A percentile compares a stretch with the other conserved stretches of the same genome.
These are phyloP conservation scores for Monosporascus ibericus DNA, from an alignment of 2,329 filamentous ascomycete genomes.

Conservation along the genomic window DNA sequence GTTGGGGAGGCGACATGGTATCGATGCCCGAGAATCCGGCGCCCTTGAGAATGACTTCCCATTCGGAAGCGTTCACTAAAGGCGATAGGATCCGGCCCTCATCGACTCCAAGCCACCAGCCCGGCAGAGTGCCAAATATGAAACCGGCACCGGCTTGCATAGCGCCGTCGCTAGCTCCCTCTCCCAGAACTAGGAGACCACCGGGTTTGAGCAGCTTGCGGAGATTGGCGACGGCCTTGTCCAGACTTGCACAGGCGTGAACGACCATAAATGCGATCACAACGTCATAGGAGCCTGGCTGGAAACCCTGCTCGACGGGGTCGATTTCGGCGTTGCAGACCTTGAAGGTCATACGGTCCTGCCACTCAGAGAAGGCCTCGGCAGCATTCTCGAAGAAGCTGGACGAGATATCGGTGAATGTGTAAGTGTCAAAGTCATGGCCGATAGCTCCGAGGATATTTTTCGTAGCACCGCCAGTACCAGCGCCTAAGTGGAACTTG, in stretches of 20 bases:
- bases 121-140: conserved; percentile 28
- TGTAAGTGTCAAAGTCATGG: conserved; percentile 22
- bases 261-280: conserved; percentile 15
- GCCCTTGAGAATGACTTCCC: conserved; percentile 17
- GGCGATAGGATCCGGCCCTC: conserved; percentile 17
- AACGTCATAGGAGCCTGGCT: conserved; percentile 11
- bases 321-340: conserved; percentile 8
- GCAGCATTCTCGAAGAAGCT: conserved; percentile 31
- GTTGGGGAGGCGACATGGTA: not conserved
- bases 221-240: conserved; percentile 8
- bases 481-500: not conserved
- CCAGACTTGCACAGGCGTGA: conserved; percentile 13
- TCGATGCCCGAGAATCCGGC: conserved; percentile 7
- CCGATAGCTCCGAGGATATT: not conserved
- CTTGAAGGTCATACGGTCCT: conserved; percentile 20
- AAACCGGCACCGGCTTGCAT: conserved; percentile 5
- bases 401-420: conserved; percentile 34
- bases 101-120: conserved; percentile 30
- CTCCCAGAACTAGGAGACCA: conserved; percentile 4
- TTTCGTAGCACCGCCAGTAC: conserved; percentile 1
- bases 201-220: conserved; percentile 13
- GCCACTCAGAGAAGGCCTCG: conserved; percentile 21
- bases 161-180: not conserved
- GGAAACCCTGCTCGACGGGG: conserved; percentile 9
- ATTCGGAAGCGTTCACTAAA: conserved; percentile 9